Evolutionary conservation across 202 grass and related monocot genomes (phyloP), one percentile per base, ranked within the genome.

Genomic region (Setaria italica): DNA sequence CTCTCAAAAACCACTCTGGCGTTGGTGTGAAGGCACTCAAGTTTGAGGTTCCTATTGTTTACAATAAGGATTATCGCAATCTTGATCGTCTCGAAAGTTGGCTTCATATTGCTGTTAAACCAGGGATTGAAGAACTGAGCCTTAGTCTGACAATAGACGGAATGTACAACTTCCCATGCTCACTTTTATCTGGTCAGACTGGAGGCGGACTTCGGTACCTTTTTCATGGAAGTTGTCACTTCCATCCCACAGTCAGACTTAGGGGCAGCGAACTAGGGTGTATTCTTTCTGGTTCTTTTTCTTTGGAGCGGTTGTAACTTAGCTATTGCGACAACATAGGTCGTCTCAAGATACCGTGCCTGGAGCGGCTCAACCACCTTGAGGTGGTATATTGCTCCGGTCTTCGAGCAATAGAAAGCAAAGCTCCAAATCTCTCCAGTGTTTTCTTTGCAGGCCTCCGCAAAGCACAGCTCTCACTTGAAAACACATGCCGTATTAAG

Each of bases 51-150:
- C n/a, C 43, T 46, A 7, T 2, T 48, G n/a, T 48, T 71, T 29
- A 48, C 68, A 11, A 29, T 48, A 7, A 48, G 43, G n/a, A 71
- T 14, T 7, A 0, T 4, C 7, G 34, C 8, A 9, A 43, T 77
- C 20, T 59, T 60, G 35, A 59, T 77, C 43, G 1, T 13, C 35
- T 77, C 1, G 74, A 57, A 2, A 39, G 33, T 41, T 76, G 53
- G 72, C 33, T 76, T 57, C 17, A 56, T 8, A 53, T 5, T 25
- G 53, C 55, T 59, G 34, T 76, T 76, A 42, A 76, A 57, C 74
- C 54, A 60, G 74, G 74, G 56, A 77, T 77, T 10, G 37, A 77
- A 60, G 53, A 77, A 57, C 37, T 77, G n/a, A n/a, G 42, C 20
- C 55, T 77, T 60, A 25, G 1, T 29, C 37, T 77, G 19, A 20